Evolutionary conservation across 1,284 basidiomycete species (phyloP), one percentile per base, ranked within the genome.

Genomic region (Leccinum angustisporum): DNA sequence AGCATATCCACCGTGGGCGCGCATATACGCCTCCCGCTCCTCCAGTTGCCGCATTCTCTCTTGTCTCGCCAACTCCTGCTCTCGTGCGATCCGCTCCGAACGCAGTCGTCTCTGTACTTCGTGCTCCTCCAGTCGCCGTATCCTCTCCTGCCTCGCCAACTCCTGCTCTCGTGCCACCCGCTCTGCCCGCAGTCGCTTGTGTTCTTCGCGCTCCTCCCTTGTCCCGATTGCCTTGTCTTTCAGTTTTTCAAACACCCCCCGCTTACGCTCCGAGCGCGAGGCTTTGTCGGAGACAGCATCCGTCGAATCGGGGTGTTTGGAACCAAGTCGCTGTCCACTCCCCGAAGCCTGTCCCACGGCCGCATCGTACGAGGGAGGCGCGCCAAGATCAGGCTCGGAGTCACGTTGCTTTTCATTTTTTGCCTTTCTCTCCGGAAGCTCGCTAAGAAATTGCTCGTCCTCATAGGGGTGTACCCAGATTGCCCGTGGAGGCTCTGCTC

Each of bases 401-500:
- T 27, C 25, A 27, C 25, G 25, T 27, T 63, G 56, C 21, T 65
- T 66, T 10, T 67, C 67, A 5, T 78, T 66, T 66, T 79, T 79
- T 60, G 81, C 76, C 55, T 73, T 72, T 11, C 78, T 66, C 13
- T 83, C 81, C 13, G 87, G 85, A 66, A 88, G 82, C 61, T 84
- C 81, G 16, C 62, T 67, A 30, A 88, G 76, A 71, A 81, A 90
- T 61, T 83, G 79, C 58, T 86, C 82, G 68, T 90, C 87, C 59
- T 90, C 85, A 63, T 83, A 85, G 1, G 89, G 88, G 68, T 91
- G 87, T 3, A 81, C 78, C 88, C 88, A 91, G 65, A 85, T 89
- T 0, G 85, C 80, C 3, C 88, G 82, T 6, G 87, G 83, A n/a
- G 89, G 88, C 3, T 74, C 77, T 4, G 83, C 81, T 57, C 75